Base-by-base conservation (phyloP, 2,329 filamentous ascomycete genomes). In the Colletotrichum musicola region DNA sequence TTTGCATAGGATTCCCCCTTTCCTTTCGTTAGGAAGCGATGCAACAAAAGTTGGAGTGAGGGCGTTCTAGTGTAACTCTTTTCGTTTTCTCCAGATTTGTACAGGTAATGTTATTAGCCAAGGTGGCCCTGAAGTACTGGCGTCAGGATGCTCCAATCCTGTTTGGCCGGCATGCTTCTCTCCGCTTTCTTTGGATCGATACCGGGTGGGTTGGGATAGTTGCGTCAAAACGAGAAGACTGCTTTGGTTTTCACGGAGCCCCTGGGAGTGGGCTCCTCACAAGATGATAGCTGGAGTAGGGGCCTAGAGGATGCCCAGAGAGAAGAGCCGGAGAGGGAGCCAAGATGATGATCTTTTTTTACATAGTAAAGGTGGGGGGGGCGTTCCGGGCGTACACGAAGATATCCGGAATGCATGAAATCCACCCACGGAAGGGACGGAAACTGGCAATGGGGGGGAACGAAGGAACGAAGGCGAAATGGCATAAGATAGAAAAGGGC, bases 361-460 rank as follows among this genome's bases (percentile, higher is more conserved):
- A 57, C 16, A 40, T 42, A 46, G 16, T 30, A 25, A 25, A 35
- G 63, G 22, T 12, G 12, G 20, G 13, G 12, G 20, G 13, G 67
- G 67, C 58, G 58, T 68, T 68, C 57, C 63, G 58, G 65, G 64
- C 64, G 64, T 66, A 69, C 62, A 69, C 62, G 62, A 68, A 49
- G 25, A 61, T 51, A 61, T 38, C 55, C 56, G 50, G 62, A 44
- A 54, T n/a, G 42, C 55, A 60, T 59, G 10, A n/a, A 13, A 13
- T 46, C 18, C 14, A 14, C 38, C 20, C 13, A n/a, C 20, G 9
- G 49, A 51, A 10, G 30, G 44, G 12, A 35, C 22, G 49, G n/a
- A 44, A 16, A 30, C 27, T 27, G 9, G 18, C 9, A 22, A 13
- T 25, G 22, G 22, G 22, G 22, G 53, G 30, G 16, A 55, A 54